A percentile compares a stretch with the other conserved stretches of the same genome.
phyloP scores from a whole-genome alignment of 2,329 filamentous ascomycete species.

The Hypoxylon sp. region DNA sequence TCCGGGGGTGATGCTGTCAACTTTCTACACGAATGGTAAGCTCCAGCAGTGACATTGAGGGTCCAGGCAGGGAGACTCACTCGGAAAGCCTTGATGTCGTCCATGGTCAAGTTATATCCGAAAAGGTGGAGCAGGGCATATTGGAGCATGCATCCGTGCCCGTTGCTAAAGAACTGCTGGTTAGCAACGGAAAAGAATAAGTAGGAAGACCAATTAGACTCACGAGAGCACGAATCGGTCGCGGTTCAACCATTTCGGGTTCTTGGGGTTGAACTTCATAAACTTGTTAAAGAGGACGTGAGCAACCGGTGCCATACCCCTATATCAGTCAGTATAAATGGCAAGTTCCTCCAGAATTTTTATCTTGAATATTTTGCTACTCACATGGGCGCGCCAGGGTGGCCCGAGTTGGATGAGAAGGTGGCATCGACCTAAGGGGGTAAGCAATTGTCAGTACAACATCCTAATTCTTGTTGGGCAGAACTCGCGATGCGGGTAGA shows the following conservation, averaged over 20 bases:
- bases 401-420: conserved; percentile 93
- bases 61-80: conserved; percentile 66
- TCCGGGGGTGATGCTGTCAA: conserved; percentile 86
- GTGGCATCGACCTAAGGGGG: conserved; percentile 93
- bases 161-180: conserved; percentile 75
- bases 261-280: conserved; percentile 99
- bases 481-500: conserved; percentile 36
- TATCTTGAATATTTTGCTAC: conserved; percentile 50
- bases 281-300: conserved; percentile 99
- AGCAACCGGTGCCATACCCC: conserved; percentile 90
- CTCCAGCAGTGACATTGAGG: conserved; percentile 9
- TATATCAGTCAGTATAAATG: conserved; percentile 49
- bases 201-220: conserved; percentile 59
- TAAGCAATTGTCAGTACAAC: conserved; percentile 41
- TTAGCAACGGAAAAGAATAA: conserved; percentile 26
- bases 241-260: conserved; percentile 95
- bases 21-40: conserved; percentile 54
- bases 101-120: conserved; percentile 86
- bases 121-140: conserved; percentile 98
- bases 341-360: conserved; percentile 4
- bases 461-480: conserved; percentile 16
- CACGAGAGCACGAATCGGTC: conserved; percentile 99
- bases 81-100: conserved; percentile 97
- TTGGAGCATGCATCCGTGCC: conserved; percentile 99
- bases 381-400: conserved; percentile 97